phyloP scores from a whole-genome alignment of 2,329 filamentous ascomycete species.

The Arthrobotrys conoides region DNA sequence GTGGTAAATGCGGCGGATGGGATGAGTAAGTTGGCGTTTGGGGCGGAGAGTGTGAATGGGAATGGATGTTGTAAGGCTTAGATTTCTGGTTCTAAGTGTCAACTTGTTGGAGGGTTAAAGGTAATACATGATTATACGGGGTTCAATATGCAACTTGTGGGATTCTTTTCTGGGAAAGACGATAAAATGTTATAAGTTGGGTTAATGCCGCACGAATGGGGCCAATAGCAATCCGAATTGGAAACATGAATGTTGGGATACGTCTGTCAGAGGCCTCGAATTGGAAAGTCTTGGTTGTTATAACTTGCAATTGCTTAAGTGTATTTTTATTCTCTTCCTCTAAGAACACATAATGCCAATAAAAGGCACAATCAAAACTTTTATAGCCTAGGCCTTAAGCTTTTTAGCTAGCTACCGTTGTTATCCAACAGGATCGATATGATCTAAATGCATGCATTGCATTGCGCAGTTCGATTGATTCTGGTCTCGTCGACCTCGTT shows the following conservation, averaged over 20 bases:
- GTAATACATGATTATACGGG: not conserved
- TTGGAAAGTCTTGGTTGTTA: too few species aligned
- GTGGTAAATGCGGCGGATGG: constrained; percentile 70
- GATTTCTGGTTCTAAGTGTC: not conserved
- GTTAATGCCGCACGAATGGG: not conserved
- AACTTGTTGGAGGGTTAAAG: not conserved
- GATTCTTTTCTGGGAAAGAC: not conserved
- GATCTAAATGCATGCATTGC: too few species aligned
- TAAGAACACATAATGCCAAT: not conserved
- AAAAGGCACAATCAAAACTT: not conserved
- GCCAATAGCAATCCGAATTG: not conserved
- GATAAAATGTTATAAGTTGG: constrained; percentile 1
- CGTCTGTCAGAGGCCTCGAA: not conserved
- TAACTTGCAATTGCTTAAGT: not conserved
- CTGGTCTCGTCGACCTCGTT: too few species aligned
- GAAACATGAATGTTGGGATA: constrained; percentile 10
- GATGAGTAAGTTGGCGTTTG: constrained; percentile 69
- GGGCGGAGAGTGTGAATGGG: constrained; percentile 40
- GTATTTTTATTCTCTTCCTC: not conserved
- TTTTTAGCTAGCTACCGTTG: too few species aligned
- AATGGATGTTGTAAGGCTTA: constrained; percentile 53
- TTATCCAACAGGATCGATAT: too few species aligned
- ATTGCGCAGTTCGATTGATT: too few species aligned
- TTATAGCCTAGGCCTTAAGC: not conserved
- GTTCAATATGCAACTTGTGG: not conserved